phyloP scores from a whole-genome alignment of 1,284 basidiomycete genomes.

The Xerocomus minutiporus region DNA sequence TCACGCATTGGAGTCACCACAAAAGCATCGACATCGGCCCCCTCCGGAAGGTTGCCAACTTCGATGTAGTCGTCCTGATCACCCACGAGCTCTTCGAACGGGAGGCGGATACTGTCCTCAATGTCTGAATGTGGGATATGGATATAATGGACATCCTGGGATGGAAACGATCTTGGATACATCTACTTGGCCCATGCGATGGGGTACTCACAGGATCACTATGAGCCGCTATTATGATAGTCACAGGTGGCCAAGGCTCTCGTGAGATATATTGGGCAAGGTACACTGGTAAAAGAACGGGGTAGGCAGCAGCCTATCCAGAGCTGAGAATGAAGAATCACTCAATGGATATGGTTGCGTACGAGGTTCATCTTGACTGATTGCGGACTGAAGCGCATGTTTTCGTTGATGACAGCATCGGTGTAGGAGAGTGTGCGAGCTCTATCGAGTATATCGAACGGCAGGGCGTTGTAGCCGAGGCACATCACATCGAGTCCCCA shows the following conservation, averaged over 20 bases:
- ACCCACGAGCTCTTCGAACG: conserved; percentile 27
- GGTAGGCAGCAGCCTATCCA: conserved; percentile 38
- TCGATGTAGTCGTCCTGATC: conserved; percentile 30
- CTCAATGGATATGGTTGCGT: conserved; percentile 6
- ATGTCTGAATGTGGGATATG: conserved; percentile 26
- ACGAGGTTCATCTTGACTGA: conserved; percentile 34
- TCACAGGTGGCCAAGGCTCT: conserved; percentile 30
- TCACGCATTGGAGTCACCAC: conserved; percentile 19
- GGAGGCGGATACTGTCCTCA: conserved; percentile 18
- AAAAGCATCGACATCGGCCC: conserved; percentile 18
- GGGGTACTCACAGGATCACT: conserved; percentile 24
- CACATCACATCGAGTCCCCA: conserved; percentile 35
- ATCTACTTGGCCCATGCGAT: not conserved
- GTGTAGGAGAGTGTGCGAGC: conserved; percentile 20
- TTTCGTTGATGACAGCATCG: conserved; percentile 26
- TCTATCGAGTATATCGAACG: conserved; percentile 30
- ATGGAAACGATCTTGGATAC: not conserved
- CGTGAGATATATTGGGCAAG: conserved; percentile 31
- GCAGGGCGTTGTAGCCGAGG: conserved; percentile 33
- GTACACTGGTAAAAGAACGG: conserved; percentile 42
- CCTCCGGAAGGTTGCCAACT: conserved; percentile 12
- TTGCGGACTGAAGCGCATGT: conserved; percentile 32
- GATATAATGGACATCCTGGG: conserved; percentile 28
- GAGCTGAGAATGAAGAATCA: conserved; percentile 4
- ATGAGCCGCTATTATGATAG: conserved; percentile 35